Conservation (phyloP, 345 rosid species). For the Eutrema japonicum region DNA sequence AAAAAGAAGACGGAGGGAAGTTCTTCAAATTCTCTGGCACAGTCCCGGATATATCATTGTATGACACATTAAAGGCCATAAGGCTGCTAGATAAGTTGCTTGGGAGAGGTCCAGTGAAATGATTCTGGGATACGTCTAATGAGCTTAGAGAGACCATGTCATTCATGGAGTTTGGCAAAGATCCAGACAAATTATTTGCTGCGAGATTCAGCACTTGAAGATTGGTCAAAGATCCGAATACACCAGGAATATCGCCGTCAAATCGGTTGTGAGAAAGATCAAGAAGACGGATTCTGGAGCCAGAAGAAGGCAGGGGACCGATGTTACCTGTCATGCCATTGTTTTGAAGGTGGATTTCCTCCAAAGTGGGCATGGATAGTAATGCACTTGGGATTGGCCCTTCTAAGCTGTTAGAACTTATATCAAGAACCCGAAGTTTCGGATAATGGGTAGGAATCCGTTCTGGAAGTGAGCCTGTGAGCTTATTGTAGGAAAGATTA, state of each 20-base stretch:
- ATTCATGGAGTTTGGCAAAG: conserved; percentile 78
- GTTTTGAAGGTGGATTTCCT: conserved; percentile 70
- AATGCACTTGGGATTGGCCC: conserved; percentile 68
- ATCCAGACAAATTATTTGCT: conserved; percentile 82
- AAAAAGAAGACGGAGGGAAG: conserved; percentile 80
- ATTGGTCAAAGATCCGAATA: conserved; percentile 62
- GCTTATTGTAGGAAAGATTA: conserved; percentile 81
- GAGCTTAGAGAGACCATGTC: conserved; percentile 63
- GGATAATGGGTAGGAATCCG: conserved; percentile 64
- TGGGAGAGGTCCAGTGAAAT: conserved; percentile 78
- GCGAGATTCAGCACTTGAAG: conserved; percentile 79
- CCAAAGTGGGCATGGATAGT: conserved; percentile 67
- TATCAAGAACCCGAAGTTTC: conserved; percentile 83
- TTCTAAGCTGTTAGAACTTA: conserved; percentile 70
- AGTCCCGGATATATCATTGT: conserved; percentile 84
- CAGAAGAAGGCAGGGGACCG: conserved; percentile 51
- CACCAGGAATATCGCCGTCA: conserved; percentile 72
- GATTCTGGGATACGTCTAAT: conserved; percentile 80
- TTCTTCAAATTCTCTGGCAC: conserved; percentile 84
- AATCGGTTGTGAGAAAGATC: conserved; percentile 85
- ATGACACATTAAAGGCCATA: conserved; percentile 71
- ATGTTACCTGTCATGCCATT: conserved; percentile 70
- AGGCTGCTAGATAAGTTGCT: conserved; percentile 66
- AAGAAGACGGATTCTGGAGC: conserved; percentile 62
- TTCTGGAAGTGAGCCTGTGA: conserved; percentile 67